phyloP scores from a whole-genome alignment of 805 yeast species.

The Teunomyces aglyptinius region DNA sequence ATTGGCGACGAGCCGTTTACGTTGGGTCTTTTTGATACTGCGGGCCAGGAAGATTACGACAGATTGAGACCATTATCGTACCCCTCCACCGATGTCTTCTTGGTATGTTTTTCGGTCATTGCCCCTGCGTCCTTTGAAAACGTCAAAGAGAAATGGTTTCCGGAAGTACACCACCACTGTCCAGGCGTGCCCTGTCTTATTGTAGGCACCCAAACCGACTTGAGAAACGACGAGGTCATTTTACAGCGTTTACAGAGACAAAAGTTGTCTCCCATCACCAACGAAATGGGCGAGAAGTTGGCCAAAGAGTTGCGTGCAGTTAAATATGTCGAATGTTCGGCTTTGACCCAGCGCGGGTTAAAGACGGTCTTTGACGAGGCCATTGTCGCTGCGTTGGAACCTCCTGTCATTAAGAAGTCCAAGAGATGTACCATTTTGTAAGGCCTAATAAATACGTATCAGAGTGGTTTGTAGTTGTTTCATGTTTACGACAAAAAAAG shows the following conservation, averaged over 20 bases:
- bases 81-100: conserved; percentile 95
- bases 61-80: conserved; percentile 93
- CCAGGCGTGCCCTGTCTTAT: conserved; percentile 97
- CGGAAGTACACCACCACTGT: conserved; percentile 94
- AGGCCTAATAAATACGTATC: conserved; percentile 1
- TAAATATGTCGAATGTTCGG: conserved; percentile 96
- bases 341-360: conserved; percentile 93
- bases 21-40: conserved; percentile 95
- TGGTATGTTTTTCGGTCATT: conserved; percentile 94
- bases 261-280: conserved; percentile 79
- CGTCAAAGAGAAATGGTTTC: conserved; percentile 98
- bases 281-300: conserved; percentile 86
- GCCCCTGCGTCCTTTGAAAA: conserved; percentile 97
- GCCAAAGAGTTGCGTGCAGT: conserved; percentile 95
- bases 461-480: conserved; percentile 1
- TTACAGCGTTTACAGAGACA: conserved; percentile 88
- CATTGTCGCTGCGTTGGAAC: conserved; percentile 96
- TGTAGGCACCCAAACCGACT: conserved; percentile 95
- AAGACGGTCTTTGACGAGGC: conserved; percentile 99
- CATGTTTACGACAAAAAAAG: background rate
- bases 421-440: conserved; percentile 86
- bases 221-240: conserved; percentile 89
- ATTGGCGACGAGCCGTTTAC: conserved; percentile 98
- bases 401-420: conserved; percentile 79
- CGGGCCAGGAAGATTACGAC: conserved; percentile 99